Evolutionary conservation across 257 asterid species (phyloP).

Genomic region (Dorcoceras hygrometricum): DNA sequence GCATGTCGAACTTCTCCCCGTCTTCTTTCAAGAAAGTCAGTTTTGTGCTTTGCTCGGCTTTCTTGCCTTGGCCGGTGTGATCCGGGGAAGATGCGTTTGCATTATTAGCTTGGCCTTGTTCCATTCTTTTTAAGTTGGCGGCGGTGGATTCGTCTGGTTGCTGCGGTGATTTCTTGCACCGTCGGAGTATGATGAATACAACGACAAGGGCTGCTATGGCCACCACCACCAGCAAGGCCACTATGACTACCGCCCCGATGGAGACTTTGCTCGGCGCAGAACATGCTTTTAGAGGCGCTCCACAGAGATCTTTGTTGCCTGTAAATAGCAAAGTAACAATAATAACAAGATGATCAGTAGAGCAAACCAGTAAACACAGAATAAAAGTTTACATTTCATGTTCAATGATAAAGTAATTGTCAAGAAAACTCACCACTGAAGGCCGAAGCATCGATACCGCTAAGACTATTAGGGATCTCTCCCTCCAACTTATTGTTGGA

Average conservation of each 20-base stretch:
- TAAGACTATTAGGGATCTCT: conserved; percentile 50
- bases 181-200: conserved; percentile 46
- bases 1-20: conserved; percentile 57
- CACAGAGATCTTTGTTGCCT: conserved; percentile 74
- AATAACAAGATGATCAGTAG: neutral
- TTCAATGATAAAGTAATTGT: neutral
- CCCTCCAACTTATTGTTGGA: conserved; percentile 59
- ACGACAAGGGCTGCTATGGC: conserved; percentile 41
- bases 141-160: conserved; percentile 19
- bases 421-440: conserved; percentile 43
- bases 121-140: conserved; percentile 43
- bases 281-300: conserved; percentile 61
- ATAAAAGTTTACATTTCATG: neutral
- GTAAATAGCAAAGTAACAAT: conserved; percentile 6
- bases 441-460: conserved; percentile 32
- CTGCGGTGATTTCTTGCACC: conserved; percentile 27
- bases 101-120: conserved; percentile 35
- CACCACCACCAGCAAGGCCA: conserved; percentile 31
- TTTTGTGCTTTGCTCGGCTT: conserved; percentile 38
- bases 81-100: conserved; percentile 28
- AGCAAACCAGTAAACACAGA: neutral
- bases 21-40: conserved; percentile 64
- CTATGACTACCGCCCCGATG: conserved; percentile 28
- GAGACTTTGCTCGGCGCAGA: conserved; percentile 28
- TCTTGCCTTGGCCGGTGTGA: conserved; percentile 24